Evolutionary conservation across 345 rosid genomes (phyloP).

Genomic region (Syzygium grande): DNA sequence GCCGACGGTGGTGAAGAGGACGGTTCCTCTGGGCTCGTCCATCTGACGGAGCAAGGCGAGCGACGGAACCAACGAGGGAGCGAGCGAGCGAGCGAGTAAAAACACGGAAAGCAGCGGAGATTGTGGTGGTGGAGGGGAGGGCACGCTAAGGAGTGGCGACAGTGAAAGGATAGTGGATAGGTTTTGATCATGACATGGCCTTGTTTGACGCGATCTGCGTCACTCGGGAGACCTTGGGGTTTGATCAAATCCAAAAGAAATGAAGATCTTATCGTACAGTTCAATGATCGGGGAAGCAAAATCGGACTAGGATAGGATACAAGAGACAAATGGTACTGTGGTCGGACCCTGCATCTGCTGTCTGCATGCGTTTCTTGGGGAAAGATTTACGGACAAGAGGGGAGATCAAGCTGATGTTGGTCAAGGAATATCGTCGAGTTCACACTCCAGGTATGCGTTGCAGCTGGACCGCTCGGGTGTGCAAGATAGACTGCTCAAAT

Average conservation of each 20-base stretch:
- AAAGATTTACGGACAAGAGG: not conserved
- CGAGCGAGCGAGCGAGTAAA: not conserved
- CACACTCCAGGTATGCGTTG: not conserved
- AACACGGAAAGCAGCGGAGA: not conserved
- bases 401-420: not conserved
- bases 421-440: not conserved
- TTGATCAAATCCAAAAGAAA: not conserved
- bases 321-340: not conserved
- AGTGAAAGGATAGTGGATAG: not conserved
- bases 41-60: not conserved
- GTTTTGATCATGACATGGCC: not conserved
- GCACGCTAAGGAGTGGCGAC: no score
- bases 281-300: not conserved
- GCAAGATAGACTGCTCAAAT: no score
- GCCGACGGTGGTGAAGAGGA: slow-evolving; percentile 65
- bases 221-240: not conserved
- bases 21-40: slow-evolving; percentile 40
- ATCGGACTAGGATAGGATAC: not conserved
- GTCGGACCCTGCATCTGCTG: not conserved
- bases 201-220: not conserved
- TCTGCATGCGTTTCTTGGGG: not conserved
- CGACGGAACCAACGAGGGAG: not conserved
- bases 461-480: not conserved
- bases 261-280: not conserved
- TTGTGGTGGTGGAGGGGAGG: not conserved